These are phyloP conservation scores for Epichloe glyceriae DNA, from an alignment of 2,329 filamentous ascomycete genomes.

Conservation along the genomic window DNA sequence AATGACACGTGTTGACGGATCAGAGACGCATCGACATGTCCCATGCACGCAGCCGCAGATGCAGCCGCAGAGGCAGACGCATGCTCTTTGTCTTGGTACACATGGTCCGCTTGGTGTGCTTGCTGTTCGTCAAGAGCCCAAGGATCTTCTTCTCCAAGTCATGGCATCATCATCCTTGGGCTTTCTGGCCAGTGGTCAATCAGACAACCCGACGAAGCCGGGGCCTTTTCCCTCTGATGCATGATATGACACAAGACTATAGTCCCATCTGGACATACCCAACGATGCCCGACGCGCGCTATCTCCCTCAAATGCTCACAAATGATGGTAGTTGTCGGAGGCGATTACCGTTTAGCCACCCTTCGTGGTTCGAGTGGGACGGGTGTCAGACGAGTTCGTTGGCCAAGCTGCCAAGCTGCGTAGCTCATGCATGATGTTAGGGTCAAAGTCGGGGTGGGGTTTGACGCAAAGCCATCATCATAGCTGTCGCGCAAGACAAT, in stretches of 20 bases:
- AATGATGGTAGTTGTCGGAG: not conserved
- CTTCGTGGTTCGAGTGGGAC: not conserved
- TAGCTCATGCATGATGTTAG: slow-evolving; percentile 1
- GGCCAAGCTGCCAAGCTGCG: not conserved
- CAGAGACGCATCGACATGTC: not conserved
- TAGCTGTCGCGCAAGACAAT: not conserved
- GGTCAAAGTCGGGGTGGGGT: not conserved
- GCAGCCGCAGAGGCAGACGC: not conserved
- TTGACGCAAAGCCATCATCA: not conserved
- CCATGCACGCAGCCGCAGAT: not conserved
- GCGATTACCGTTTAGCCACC: not conserved
- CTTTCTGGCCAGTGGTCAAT: not conserved
- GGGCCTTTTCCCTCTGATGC: not conserved
- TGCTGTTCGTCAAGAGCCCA: not conserved
- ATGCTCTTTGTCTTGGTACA: not conserved
- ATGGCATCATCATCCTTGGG: not conserved
- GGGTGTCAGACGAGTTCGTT: not conserved
- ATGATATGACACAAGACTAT: not conserved
- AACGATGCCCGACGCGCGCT: slow-evolving; percentile 6
- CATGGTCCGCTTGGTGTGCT: not conserved
- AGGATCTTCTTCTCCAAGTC: not conserved
- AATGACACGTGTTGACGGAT: slow-evolving; percentile 5
- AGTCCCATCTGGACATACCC: not conserved
- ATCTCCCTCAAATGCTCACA: not conserved
- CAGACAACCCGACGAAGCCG: not conserved